Evolutionary conservation across 768 basidiomycete species (phyloP).

Genomic region (Hypholoma fasciculare): DNA sequence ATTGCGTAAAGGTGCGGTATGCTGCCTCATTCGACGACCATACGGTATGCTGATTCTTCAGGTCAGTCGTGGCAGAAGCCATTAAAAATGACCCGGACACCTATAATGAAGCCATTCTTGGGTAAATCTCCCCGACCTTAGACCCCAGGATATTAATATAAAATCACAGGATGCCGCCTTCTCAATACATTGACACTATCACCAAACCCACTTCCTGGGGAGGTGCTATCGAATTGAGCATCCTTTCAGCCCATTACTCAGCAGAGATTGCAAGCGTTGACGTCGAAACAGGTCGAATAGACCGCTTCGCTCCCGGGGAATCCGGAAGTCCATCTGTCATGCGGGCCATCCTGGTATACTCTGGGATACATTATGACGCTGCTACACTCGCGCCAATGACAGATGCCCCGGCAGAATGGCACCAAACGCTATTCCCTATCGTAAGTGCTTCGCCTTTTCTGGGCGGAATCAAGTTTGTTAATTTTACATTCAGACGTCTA

Average conservation of each 20-base stretch:
- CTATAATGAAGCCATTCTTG: constrained; percentile 86
- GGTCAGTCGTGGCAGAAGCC: constrained; percentile 77
- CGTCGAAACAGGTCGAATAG: constrained; percentile 89
- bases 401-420: constrained; percentile 83
- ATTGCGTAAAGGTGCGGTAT: constrained; percentile 68
- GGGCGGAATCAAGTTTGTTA: not conserved
- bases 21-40: not conserved
- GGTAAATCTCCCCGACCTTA: constrained; percentile 44
- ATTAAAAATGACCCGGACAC: constrained; percentile 70
- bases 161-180: constrained; percentile 44
- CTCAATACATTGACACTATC: constrained; percentile 81
- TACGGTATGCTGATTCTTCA: not conserved
- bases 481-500: constrained; percentile 7
- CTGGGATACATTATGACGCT: constrained; percentile 97
- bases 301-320: constrained; percentile 68
- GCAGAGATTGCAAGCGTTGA: constrained; percentile 91
- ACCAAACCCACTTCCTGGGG: constrained; percentile 85
- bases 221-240: constrained; percentile 90
- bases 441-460: constrained; percentile 30
- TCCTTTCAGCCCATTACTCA: constrained; percentile 78
- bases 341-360: constrained; percentile 84
- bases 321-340: constrained; percentile 31
- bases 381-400: constrained; percentile 77
- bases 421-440: constrained; percentile 80
- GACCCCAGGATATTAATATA: not conserved